Evolutionary conservation across 768 basidiomycete species (phyloP), one percentile per base, ranked within the genome.

Genomic region (Termitomyces sp.): DNA sequence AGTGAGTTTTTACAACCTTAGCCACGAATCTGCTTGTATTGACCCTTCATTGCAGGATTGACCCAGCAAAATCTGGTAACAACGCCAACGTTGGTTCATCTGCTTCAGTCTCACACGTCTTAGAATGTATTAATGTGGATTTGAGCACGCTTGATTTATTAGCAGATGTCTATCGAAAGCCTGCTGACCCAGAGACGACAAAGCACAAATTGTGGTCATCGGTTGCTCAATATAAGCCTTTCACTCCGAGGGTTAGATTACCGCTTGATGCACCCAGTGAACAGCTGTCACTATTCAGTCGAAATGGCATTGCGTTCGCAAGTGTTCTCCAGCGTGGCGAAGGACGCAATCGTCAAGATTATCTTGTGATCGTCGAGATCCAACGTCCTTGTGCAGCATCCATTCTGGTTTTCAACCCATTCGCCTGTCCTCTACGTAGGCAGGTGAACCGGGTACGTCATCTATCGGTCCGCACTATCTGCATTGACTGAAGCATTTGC

Each of bases 71-170:
- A n/a, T n/a, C n/a, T n/a, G n/a, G n/a, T n/a, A n/a, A n/a, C n/a
- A n/a, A n/a, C n/a, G n/a, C n/a, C n/a, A n/a, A n/a, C n/a, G n/a
- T n/a, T n/a, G n/a, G n/a, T n/a, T n/a, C n/a, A n/a, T n/a, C n/a
- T n/a, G n/a, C n/a, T 14, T 73, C 75, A 10, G 64, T 83, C 45
- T 64, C 72, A 48, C 78, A 82, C 42, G 73, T 80, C 17, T 75
- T 78, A 43, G 61, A 73, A n/a, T 76, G 74, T 48, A 59, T 80
- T 14, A 68, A 64, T 64, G 65, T 78, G 17, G 68, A 76, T 9
- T 67, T 84, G 34, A 67, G 72, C 30, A 47, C 66, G 12, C 70
- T 85, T 14, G 82, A 84, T 39, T 57, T 63, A 2, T 61, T 82
- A 37, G 68, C 75, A 7, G 37, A n/a, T n/a, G 27, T 11, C 25